These are phyloP conservation scores for Trichophyton simii DNA, from an alignment of 2,329 filamentous ascomycete genomes.

Conservation along the genomic window DNA sequence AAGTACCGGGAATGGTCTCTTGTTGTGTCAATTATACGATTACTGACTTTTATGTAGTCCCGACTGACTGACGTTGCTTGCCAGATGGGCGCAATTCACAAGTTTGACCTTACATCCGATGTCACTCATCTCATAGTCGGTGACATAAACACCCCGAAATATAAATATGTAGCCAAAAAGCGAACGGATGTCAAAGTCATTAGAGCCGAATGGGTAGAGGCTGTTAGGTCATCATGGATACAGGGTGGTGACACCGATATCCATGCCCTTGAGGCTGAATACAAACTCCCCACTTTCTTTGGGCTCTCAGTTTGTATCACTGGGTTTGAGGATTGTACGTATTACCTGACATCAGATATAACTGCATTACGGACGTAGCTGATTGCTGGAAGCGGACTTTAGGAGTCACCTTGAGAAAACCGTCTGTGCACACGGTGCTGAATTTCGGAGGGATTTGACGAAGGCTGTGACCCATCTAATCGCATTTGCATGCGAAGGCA, in stretches of 20 bases:
- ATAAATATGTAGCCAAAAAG: slow-evolving; percentile 84
- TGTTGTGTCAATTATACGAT: background rate
- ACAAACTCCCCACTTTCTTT: slow-evolving; percentile 33
- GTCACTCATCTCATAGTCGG: slow-evolving; percentile 91
- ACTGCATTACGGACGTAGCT: background rate
- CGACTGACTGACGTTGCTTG: slow-evolving; percentile 39
- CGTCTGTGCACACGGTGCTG: slow-evolving; percentile 59
- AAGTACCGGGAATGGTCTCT: slow-evolving; percentile 23
- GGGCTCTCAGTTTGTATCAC: slow-evolving; percentile 55
- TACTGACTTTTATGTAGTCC: slow-evolving; percentile 19
- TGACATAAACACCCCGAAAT: slow-evolving; percentile 80
- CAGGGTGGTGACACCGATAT: slow-evolving; percentile 64
- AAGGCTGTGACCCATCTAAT: slow-evolving; percentile 79
- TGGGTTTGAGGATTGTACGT: slow-evolving; percentile 53
- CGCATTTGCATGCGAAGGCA: slow-evolving; percentile 62
- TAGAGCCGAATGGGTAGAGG: slow-evolving; percentile 71
- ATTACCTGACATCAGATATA: background rate
- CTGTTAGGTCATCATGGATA: slow-evolving; percentile 68
- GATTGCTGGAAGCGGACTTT: slow-evolving; percentile 26
- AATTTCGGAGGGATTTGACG: slow-evolving; percentile 78
- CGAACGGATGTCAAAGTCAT: slow-evolving; percentile 76
- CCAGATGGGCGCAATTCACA: slow-evolving; percentile 78
- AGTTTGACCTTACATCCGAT: slow-evolving; percentile 86
- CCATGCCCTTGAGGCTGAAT: slow-evolving; percentile 50
- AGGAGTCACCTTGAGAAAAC: slow-evolving; percentile 58